phyloP scores from a whole-genome alignment of 2,329 filamentous ascomycete species.

The Parastagonospora avenae region DNA sequence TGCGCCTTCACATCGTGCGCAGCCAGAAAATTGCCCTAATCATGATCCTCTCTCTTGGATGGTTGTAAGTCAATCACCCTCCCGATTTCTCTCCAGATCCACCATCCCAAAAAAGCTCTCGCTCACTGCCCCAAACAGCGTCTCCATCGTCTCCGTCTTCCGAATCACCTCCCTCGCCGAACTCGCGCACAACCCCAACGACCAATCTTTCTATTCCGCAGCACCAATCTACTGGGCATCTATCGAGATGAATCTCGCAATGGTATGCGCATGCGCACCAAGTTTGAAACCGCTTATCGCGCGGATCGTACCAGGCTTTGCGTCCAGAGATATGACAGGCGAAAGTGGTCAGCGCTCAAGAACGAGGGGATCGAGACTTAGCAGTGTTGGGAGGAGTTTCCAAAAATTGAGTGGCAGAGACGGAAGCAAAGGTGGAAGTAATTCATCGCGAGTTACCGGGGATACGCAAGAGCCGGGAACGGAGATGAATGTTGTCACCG shows the following conservation, averaged over 20 bases:
- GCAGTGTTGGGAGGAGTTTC: not conserved
- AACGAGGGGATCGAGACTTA: no score
- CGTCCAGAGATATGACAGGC: not conserved
- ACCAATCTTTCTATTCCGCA: not conserved
- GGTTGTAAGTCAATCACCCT: not conserved
- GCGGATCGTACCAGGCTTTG: slow-evolving; percentile 4
- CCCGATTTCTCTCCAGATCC: not conserved
- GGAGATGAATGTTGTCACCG: no score
- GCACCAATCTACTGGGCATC: not conserved
- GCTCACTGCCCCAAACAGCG: not conserved
- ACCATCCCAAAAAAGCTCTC: no score
- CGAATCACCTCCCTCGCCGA: not conserved
- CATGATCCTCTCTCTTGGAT: not conserved
- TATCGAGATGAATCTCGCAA: slow-evolving; percentile 19
- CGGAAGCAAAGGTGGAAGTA: no score
- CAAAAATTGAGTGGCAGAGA: not conserved
- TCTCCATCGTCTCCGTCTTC: not conserved
- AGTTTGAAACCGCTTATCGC: slow-evolving; percentile 19
- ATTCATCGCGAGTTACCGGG: no score
- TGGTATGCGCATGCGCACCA: slow-evolving; percentile 24
- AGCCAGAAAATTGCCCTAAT: not conserved
- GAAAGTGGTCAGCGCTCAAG: not conserved
- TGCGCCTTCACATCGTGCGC: not conserved
- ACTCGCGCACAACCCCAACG: not conserved
- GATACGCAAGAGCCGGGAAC: no score